Evolutionary conservation across 2,329 filamentous ascomycete genomes (phyloP), one percentile per base, ranked within the genome.

Genomic region (Cladophialophora chaetospira): DNA sequence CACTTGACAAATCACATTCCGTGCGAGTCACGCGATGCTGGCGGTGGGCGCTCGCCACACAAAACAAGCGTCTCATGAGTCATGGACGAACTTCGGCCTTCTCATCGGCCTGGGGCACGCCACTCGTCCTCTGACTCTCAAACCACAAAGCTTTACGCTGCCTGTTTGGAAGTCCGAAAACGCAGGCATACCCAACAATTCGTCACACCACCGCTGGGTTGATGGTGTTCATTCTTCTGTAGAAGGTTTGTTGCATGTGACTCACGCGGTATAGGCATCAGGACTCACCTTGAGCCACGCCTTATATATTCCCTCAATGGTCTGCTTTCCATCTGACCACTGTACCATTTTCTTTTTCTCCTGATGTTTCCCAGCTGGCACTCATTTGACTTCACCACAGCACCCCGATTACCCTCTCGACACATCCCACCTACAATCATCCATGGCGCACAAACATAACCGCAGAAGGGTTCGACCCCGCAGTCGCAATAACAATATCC

Each of bases 381-480:
- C 48, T 61, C 62, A 48, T 46, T 59, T 60, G 49, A 46, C 21
- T 35, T 60, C 54, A 38, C 44, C 43, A 60, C 60, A 62, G 60
- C 60, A 25, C 33, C 15, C 31, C 21, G 11, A 29, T 23, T n/a
- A 29, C 4, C 33, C 17, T 3, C 10, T 40, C 15, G 21, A n/a
- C 15, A 26, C 40, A 36, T 31, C 11, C 13, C 25, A 50, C n/a
- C 15, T 5, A 21, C 15, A 42, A 17, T 38, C 26, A 15, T 11
- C 31, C 60, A 77, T 77, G 75, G 74, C 75, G 66, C 75, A 77
- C 63, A 73, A 73, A 62, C 75, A 77, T 62, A 77, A 77, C 60
- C 70, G 75, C 69, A 72, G 75, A 61, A 73, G 74, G 48, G 75
- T 72, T 58, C 71, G 75, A 60, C 71, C 72, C 63, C 72, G 72